Base-by-base conservation (phyloP, 164 flowering plant genomes). In the Magnolia kwangsiensis region DNA sequence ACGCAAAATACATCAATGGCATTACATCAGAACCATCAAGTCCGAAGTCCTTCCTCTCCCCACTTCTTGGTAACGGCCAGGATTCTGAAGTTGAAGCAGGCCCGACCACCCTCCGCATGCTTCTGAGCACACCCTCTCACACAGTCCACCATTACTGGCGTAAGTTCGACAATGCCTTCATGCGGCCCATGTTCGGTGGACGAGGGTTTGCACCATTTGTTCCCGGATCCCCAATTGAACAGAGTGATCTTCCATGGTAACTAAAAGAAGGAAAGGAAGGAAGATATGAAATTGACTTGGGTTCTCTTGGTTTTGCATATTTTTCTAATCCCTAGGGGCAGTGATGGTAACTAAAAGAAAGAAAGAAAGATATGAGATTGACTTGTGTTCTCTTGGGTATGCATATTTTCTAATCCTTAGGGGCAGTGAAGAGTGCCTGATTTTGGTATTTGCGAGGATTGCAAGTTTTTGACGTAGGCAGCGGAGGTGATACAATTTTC, bases 111-210 rank as follows among this genome's bases (percentile, higher is more conserved):
- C 78, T 92, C 23, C 85, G 93, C 74, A 87, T 86, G 91, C 88
- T 93, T 27, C 73, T 93, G 29, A 73, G 82, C 51, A 82, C 80
- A 8, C 97, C 97, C 1, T 63, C 92, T 18, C 88, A 79, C 80
- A 89, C 91, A 2, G 97, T 91, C 51, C 98, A 95, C 80, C 82
- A 83, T 76, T 93, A 89, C 24, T 95, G 98, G 98, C 88, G 95
- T 61, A 93, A 83, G 76, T 95, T 95, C 58, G 98, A 93, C 63
- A 71, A 95, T 79, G 86, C 90, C 37, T 89, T 90, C 87, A 95
- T 95, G 97, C 83, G 96, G 4, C 98, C 98, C 0, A 87, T 92
- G 74, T 93, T 95, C 79, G 98, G 98, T 20, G 98, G 98, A 0
- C 81, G 97, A 20, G 97, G 98, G 13, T 95, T 95, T 82, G 91